Evolutionary conservation across 108 stramenopile species (phyloP), one percentile per base, ranked within the genome.

Genomic region (Cyclostephanos invisitatus): DNA sequence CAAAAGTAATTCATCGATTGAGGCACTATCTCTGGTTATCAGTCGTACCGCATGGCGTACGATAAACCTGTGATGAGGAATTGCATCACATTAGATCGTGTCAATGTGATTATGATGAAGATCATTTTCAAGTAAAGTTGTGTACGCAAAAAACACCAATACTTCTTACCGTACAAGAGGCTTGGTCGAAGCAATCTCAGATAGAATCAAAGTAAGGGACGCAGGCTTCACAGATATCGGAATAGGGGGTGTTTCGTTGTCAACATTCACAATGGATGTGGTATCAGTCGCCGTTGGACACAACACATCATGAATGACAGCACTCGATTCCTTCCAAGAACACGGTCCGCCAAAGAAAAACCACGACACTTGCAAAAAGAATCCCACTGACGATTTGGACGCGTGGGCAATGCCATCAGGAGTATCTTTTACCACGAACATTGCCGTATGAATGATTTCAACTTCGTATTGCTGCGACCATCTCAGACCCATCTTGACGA

Each of bases 381-480:
- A 95, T 59, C 53, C 49, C 71, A 89, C 68, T 0, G 89, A 73
- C 25, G 84, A 76, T 14, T 85, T 73, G n/a, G 58, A 54, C 35
- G 88, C 87, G 7, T 47, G 66, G 10, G 84, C 49, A 50, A 92
- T 78, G 67, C 92, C 90, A 22, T 68, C 62, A 17, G 91, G 91
- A 0, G 85, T 77, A 70, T 83, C 89, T 77, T 95, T 95, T 11
- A 95, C 58, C 20, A 84, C 60, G 58, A 88, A 88, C 29, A 92
- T 76, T 17, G 91, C 90, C 10, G 78, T 71, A 49, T 88, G 83
- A 49, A 95, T 78, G 17, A 95, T 68, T 70, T 89, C 87, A 36
- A 80, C 53, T 80, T 95, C 89, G 68, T 83, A 89, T 46, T 75
- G 76, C 49, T 78, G 77, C 40, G 74, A 68, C 88, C 89, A 89